phyloP scores from a whole-genome alignment of 768 basidiomycete species.

The Hygrocybe punicea region DNA sequence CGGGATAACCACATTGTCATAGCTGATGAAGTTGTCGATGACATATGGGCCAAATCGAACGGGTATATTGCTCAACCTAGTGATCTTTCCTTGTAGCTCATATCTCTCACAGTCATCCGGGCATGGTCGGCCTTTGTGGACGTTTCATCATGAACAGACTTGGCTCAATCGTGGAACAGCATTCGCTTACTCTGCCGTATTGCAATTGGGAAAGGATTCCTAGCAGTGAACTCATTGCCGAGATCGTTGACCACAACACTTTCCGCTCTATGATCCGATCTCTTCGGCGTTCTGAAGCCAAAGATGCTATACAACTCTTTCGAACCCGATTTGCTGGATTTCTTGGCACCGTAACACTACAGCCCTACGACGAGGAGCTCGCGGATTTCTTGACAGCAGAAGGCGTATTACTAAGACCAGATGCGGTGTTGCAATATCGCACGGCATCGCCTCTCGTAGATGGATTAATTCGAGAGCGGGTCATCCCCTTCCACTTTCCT shows the following conservation, averaged over 20 bases:
- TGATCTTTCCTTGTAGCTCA: background rate
- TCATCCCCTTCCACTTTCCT: constrained; percentile 9
- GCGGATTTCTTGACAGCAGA: background rate
- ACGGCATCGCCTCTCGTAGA: background rate
- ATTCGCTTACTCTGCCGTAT: background rate
- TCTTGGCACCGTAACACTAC: constrained; percentile 3
- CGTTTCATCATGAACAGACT: background rate
- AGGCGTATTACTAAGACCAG: background rate
- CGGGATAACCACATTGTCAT: background rate
- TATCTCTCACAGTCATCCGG: background rate
- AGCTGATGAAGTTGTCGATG: background rate
- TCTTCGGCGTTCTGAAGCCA: background rate
- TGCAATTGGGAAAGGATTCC: constrained; percentile 7
- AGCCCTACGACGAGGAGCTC: background rate
- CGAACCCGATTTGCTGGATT: constrained; percentile 7
- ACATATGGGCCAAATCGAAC: constrained; percentile 5
- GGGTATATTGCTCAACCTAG: background rate
- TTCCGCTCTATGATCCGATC: constrained; percentile 5
- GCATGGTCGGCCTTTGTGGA: constrained; percentile 2
- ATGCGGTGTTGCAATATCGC: background rate
- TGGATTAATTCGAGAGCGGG: background rate
- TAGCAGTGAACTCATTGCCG: constrained; percentile 1
- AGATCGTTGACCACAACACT: constrained; percentile 4
- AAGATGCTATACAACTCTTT: constrained; percentile 2
- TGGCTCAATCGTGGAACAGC: background rate